Conservation (phyloP, 768 basidiomycete genomes). For the Nidularia sp. region DNA sequence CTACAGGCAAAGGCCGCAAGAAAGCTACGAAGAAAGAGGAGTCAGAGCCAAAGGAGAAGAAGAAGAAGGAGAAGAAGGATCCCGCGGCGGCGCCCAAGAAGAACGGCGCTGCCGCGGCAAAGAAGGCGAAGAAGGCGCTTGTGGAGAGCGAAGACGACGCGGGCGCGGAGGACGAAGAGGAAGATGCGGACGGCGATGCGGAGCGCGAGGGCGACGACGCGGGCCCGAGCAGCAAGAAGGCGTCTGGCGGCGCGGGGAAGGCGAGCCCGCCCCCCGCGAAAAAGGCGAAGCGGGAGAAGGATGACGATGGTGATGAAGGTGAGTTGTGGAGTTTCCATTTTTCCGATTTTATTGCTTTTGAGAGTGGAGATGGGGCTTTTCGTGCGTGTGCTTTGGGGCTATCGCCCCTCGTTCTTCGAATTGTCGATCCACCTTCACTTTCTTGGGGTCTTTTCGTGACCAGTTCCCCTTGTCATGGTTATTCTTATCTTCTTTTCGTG, state of each 20-base stretch:
- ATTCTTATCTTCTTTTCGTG: no score
- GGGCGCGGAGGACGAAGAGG: constrained; percentile 60
- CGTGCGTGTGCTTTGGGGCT: no score
- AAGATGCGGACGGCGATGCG: constrained; percentile 48
- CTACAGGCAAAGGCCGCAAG: not conserved
- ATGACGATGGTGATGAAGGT: constrained; percentile 64
- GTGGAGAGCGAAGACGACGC: constrained; percentile 45
- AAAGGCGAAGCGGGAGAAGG: constrained; percentile 57
- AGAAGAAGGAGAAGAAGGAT: constrained; percentile 39
- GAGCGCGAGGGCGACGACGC: constrained; percentile 44
- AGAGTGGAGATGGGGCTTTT: no score
- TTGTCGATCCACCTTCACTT: no score
- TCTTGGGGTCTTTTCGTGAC: no score
- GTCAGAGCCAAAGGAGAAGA: constrained; percentile 28
- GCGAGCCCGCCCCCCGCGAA: constrained; percentile 61
- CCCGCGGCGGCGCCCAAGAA: constrained; percentile 27
- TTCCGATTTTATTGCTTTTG: no score
- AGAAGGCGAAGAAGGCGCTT: constrained; percentile 21
- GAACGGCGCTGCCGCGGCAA: constrained; percentile 24
- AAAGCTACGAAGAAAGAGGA: constrained; percentile 16
- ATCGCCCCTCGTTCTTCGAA: no score
- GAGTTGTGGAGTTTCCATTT: constrained; percentile 16
- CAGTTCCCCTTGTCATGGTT: no score
- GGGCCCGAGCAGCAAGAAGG: constrained; percentile 39
- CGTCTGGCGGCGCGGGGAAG: constrained; percentile 38